These are phyloP conservation scores for Atractiella rhizophila DNA, from an alignment of 768 basidiomycete genomes.

Conservation along the genomic window DNA sequence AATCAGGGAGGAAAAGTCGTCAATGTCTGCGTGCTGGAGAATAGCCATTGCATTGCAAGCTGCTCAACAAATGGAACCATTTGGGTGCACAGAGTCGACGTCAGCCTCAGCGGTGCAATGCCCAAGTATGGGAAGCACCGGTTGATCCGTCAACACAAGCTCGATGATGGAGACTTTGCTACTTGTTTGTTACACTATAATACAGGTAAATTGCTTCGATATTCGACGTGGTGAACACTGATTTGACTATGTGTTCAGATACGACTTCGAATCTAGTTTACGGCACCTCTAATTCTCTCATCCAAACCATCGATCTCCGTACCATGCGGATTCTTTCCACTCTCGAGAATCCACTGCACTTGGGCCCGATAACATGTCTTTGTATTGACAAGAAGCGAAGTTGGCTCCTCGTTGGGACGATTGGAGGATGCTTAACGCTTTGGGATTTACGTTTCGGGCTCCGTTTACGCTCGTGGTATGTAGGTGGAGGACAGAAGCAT, in stretches of 20 bases:
- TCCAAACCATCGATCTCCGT: constrained; percentile 55
- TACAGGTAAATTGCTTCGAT: constrained; percentile 29
- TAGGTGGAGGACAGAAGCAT: constrained; percentile 23
- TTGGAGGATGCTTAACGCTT: constrained; percentile 54
- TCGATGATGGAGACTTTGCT: constrained; percentile 56
- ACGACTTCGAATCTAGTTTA: constrained; percentile 57
- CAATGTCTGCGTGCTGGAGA: constrained; percentile 51
- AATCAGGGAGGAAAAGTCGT: constrained; percentile 40
- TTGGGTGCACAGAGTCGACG: constrained; percentile 58
- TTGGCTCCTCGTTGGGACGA: constrained; percentile 75
- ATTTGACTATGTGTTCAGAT: constrained; percentile 25
- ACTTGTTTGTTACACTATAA: constrained; percentile 61
- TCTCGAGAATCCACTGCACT: constrained; percentile 57
- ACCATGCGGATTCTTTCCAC: constrained; percentile 51
- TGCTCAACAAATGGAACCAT: constrained; percentile 62
- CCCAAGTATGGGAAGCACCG: constrained; percentile 66
- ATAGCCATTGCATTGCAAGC: constrained; percentile 59
- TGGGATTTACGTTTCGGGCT: constrained; percentile 94
- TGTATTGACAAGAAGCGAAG: constrained; percentile 60
- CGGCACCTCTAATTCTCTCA: constrained; percentile 52
- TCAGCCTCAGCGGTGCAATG: constrained; percentile 37
- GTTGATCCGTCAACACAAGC: constrained; percentile 50
- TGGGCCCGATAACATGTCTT: constrained; percentile 60
- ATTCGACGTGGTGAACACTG: background rate
- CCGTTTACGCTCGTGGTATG: constrained; percentile 63